Base-by-base conservation (phyloP, 495 filamentous ascomycete genomes). In the Corynascus novoguineensis region DNA sequence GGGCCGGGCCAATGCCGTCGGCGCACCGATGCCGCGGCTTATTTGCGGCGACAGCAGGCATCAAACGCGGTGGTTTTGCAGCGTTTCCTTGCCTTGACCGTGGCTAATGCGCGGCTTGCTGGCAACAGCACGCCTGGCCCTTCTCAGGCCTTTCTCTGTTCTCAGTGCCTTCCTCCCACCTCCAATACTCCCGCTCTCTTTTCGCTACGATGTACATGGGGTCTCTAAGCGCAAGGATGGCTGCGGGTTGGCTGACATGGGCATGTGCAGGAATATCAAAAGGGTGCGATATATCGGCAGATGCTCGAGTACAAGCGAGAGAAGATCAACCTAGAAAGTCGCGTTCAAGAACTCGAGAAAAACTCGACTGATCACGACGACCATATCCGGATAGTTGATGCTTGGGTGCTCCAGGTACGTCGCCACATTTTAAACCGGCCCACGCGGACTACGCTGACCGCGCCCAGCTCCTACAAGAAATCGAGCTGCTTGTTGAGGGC, bases 291-390 rank as follows among this genome's bases (percentile, higher is more conserved):
- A 66, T 85, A 88, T 68, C 89, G 93, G 28, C 92, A 97, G 67
- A 96, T 98, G 92, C 85, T 87, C 63, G 95, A 97, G 70, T 96
- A 91, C 69, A 97, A 96, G 71, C 82, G 95, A 46, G 90, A 97
- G 66, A 89, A 88, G 69, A 77, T 77, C 31, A 84, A 83, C 17
- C 71, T 96, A 45, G 92, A 97, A 71, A 70, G 78, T 37, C 86
- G 86, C 62, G 71, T 93, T 49, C 85, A 81, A 60, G 86, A 92
- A 51, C 76, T 90, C 56, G 78, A 86, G 41, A 92, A 93, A 68
- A 79, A 81, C 55, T 80, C 88, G 15, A 70, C 77, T 41, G 83
- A 88, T 70, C 90, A 97, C 73, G 88, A 97, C 73, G 90, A 97
- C 59, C 93, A 97, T 63, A 77, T 97, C 35, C 86, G 92, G 61